phyloP scores from a whole-genome alignment of 768 basidiomycete genomes.

The Strobilomyces dryophilus region DNA sequence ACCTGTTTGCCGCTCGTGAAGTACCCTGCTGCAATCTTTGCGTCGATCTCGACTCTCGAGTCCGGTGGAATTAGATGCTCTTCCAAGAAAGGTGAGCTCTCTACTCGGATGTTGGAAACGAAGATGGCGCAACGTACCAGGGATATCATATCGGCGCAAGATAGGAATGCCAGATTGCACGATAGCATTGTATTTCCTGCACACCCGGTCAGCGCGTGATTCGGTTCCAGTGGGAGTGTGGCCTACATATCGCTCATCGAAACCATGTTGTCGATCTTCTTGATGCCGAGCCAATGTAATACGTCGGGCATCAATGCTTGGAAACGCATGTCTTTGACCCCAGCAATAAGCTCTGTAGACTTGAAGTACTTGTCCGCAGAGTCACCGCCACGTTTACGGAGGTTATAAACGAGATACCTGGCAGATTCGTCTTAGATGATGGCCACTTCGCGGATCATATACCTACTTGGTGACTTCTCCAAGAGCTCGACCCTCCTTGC shows the following conservation, averaged over 20 bases:
- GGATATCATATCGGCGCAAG: slow-evolving; percentile 78
- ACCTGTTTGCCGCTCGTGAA: slow-evolving; percentile 78
- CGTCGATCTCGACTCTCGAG: slow-evolving; percentile 91
- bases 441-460: background rate
- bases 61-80: slow-evolving; percentile 89
- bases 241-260: slow-evolving; percentile 80
- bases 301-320: slow-evolving; percentile 94
- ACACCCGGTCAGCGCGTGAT: background rate
- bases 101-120: background rate
- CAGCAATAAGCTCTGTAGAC: slow-evolving; percentile 88
- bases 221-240: background rate
- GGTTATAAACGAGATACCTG: slow-evolving; percentile 92
- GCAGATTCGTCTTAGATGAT: background rate
- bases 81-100: slow-evolving; percentile 14
- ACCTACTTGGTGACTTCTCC: slow-evolving; percentile 89
- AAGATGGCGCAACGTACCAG: slow-evolving; percentile 41
- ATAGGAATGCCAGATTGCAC: slow-evolving; percentile 86
- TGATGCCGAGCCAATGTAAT: slow-evolving; percentile 91
- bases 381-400: slow-evolving; percentile 92
- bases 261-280: slow-evolving; percentile 85
- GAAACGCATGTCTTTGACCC: slow-evolving; percentile 96
- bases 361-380: slow-evolving; percentile 93
- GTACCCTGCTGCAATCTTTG: slow-evolving; percentile 94
- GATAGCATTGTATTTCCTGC: slow-evolving; percentile 92
- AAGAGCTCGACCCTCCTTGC: slow-evolving; percentile 89